Evolutionary conservation across 2,329 filamentous ascomycete genomes (phyloP).

Genomic region (Cordyceps tenuipes): DNA sequence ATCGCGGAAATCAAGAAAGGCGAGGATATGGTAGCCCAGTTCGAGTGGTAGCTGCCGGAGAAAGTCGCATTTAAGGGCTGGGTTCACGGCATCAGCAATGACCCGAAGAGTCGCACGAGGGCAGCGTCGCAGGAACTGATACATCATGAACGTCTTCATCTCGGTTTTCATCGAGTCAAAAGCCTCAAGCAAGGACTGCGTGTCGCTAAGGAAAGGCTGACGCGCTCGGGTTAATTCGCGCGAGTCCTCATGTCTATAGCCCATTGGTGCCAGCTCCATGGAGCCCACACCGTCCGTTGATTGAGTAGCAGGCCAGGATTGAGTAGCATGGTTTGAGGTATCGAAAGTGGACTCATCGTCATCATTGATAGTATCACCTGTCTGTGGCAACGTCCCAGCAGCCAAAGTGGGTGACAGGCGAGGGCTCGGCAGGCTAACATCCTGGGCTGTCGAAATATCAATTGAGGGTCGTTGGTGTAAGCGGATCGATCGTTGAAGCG

Average conservation of each 20-base stretch:
- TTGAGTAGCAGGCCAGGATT: slow-evolving; percentile 36
- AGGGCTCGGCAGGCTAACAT: slow-evolving; percentile 89
- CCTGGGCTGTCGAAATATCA: slow-evolving; percentile 67
- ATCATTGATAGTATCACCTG: slow-evolving; percentile 37
- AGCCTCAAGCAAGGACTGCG: slow-evolving; percentile 76
- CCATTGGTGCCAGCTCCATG: slow-evolving; percentile 20
- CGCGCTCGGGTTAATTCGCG: slow-evolving; percentile 20
- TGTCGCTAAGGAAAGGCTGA: slow-evolving; percentile 54
- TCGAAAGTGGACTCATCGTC: slow-evolving; percentile 25
- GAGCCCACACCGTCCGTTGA: slow-evolving; percentile 24
- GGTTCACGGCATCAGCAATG: slow-evolving; percentile 85
- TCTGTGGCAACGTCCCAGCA: slow-evolving; percentile 47
- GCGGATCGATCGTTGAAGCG: slow-evolving; percentile 37
- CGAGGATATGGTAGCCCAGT: slow-evolving; percentile 77
- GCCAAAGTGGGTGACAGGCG: slow-evolving; percentile 87
- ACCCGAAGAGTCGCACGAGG: slow-evolving; percentile 82
- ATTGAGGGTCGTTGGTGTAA: slow-evolving; percentile 46
- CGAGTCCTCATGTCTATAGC: slow-evolving; percentile 17
- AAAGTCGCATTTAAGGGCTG: slow-evolving; percentile 91
- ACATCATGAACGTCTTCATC: slow-evolving; percentile 95
- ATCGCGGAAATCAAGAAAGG: slow-evolving; percentile 76
- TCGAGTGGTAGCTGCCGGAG: slow-evolving; percentile 76
- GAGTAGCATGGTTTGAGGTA: slow-evolving; percentile 25
- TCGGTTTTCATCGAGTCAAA: slow-evolving; percentile 88
- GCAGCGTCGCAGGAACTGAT: slow-evolving; percentile 83